These are phyloP conservation scores for Ophiostoma tasmaniense DNA, from an alignment of 2,329 filamentous ascomycete genomes.

Conservation along the genomic window DNA sequence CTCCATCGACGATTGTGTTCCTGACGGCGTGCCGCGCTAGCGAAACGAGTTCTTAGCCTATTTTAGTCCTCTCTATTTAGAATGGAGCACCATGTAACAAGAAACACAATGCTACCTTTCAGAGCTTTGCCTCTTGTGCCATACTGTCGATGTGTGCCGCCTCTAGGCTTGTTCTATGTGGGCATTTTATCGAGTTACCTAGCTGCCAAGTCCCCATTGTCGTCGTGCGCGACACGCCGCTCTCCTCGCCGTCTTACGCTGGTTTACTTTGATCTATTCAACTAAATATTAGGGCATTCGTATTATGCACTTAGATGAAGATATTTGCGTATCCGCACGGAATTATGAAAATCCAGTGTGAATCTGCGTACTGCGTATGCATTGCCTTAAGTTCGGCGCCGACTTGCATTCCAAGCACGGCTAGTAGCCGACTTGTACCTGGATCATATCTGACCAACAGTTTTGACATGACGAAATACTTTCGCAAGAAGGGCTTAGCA, in stretches of 20 bases:
- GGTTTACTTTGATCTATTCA: neutral
- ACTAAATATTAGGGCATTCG: neutral
- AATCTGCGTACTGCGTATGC: neutral
- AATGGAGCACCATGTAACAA: conserved; percentile 1
- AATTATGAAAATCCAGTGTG: neutral
- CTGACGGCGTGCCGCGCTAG: conserved; percentile 17
- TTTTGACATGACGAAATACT: neutral
- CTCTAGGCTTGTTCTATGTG: neutral
- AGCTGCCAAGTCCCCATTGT: neutral
- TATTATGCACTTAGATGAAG: neutral
- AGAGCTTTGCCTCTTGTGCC: neutral
- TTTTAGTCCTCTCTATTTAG: neutral
- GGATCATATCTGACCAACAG: neutral
- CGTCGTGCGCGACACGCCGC: neutral
- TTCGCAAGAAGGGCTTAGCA: neutral
- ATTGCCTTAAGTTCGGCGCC: neutral
- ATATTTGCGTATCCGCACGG: neutral
- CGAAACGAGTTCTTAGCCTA: conserved; percentile 6
- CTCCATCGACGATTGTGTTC: conserved; percentile 14
- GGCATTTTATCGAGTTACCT: neutral
- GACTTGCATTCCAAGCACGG: neutral
- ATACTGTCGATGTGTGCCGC: neutral
- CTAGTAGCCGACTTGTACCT: neutral
- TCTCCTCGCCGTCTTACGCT: neutral
- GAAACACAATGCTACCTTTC: neutral